Evolutionary conservation across 2,329 filamentous ascomycete species (phyloP).

Genomic region (Cyphellophora europaea): DNA sequence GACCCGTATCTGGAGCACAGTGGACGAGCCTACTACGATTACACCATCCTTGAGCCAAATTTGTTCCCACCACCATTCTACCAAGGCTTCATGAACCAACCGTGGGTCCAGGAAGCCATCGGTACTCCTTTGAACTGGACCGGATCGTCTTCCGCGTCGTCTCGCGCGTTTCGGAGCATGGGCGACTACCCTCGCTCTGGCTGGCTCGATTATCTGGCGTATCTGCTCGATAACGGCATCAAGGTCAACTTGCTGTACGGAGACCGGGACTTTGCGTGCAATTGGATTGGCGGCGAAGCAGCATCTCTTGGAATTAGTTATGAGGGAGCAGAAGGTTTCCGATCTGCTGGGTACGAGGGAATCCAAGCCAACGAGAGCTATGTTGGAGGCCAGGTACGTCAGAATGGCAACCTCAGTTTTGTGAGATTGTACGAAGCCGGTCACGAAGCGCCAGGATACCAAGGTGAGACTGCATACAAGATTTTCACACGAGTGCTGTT

Average conservation of each 20-base stretch:
- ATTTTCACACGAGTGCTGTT: constrained; percentile 28
- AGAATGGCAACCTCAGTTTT: constrained; percentile 32
- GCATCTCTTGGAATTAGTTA: not conserved
- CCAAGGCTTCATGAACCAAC: constrained; percentile 40
- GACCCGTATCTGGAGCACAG: constrained; percentile 30
- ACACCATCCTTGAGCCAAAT: constrained; percentile 34
- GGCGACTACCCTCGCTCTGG: constrained; percentile 15
- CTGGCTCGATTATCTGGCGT: constrained; percentile 30
- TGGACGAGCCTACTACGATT: constrained; percentile 42
- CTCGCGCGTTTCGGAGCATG: constrained; percentile 34
- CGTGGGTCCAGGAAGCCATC: constrained; percentile 40
- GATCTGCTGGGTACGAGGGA: no score
- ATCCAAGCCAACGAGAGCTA: constrained; percentile 24
- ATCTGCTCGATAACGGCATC: constrained; percentile 47
- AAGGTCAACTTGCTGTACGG: constrained; percentile 50
- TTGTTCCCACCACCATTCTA: constrained; percentile 39
- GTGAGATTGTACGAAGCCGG: constrained; percentile 27
- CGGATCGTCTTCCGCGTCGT: constrained; percentile 34
- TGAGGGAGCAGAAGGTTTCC: no score
- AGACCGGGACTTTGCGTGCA: constrained; percentile 46
- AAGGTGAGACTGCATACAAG: constrained; percentile 27
- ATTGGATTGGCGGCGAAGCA: constrained; percentile 28
- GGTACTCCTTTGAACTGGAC: constrained; percentile 49
- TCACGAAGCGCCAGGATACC: constrained; percentile 24
- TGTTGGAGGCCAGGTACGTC: constrained; percentile 32